phyloP scores from a whole-genome alignment of 345 rosid genomes.

The Stellera chamaejasme region DNA sequence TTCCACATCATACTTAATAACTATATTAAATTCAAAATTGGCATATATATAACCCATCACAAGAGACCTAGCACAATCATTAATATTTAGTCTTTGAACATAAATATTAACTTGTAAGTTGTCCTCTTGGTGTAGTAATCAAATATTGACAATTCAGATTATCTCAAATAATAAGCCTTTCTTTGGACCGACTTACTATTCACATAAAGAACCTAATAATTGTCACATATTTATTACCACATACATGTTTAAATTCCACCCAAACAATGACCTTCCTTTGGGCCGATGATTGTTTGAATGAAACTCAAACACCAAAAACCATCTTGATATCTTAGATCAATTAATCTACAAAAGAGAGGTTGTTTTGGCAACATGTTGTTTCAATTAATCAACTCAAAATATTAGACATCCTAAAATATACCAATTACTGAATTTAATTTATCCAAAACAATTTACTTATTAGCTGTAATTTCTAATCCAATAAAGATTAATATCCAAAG shows the following conservation, averaged over 20 bases:
- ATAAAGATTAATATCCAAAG: too few species aligned
- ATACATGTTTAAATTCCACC: neutral
- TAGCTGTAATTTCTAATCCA: too few species aligned
- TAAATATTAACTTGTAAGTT: too few species aligned
- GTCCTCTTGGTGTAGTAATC: neutral
- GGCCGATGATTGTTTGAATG: neutral
- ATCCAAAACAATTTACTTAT: too few species aligned
- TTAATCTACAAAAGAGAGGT: neutral
- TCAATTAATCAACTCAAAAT: neutral
- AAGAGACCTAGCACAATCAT: too few species aligned
- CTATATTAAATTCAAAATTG: too few species aligned
- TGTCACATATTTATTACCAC: neutral
- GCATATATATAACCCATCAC: too few species aligned
- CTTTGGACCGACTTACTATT: neutral
- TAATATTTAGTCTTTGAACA: too few species aligned
- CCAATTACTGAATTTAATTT: too few species aligned
- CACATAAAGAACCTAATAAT: neutral
- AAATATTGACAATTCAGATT: neutral
- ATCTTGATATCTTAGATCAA: neutral
- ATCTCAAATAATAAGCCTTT: neutral
- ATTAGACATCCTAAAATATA: too few species aligned
- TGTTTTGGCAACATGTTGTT: neutral
- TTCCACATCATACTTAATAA: too few species aligned
- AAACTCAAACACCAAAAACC: neutral
- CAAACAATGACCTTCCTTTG: neutral